These are phyloP conservation scores for Chaetothyriales sp. DNA, from an alignment of 2,329 filamentous ascomycete species.

Conservation along the genomic window DNA sequence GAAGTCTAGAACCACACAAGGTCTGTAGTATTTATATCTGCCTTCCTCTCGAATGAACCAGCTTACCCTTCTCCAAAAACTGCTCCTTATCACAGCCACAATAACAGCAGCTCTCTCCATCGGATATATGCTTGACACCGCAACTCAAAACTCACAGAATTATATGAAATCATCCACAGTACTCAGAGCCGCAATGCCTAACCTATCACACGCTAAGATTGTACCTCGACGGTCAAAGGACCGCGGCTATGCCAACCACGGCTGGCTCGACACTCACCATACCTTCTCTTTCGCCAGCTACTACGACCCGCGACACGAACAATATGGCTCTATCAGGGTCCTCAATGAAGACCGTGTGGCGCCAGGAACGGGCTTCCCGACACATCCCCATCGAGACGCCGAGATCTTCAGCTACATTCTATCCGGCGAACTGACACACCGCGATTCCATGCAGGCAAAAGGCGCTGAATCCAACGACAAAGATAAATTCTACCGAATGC, in stretches of 20 bases:
- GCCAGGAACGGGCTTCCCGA: slow-evolving; percentile 63
- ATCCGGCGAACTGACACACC: slow-evolving; percentile 73
- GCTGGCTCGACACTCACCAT: slow-evolving; percentile 79
- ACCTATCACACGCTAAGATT: slow-evolving; percentile 56
- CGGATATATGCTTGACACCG: slow-evolving; percentile 9
- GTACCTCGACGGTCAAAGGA: slow-evolving; percentile 56
- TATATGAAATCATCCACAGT: slow-evolving; percentile 15
- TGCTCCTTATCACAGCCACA: slow-evolving; percentile 8
- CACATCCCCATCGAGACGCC: slow-evolving; percentile 72
- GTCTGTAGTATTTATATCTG: slow-evolving; percentile 14
- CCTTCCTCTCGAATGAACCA: slow-evolving; percentile 10
- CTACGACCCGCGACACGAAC: slow-evolving; percentile 52
- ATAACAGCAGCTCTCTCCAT: slow-evolving; percentile 3
- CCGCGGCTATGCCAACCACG: slow-evolving; percentile 67
- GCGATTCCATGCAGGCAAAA: slow-evolving; percentile 69
- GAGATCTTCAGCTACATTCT: slow-evolving; percentile 85
- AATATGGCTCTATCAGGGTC: slow-evolving; percentile 66
- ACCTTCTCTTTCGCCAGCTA: slow-evolving; percentile 69
- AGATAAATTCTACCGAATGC: slow-evolving; percentile 57
- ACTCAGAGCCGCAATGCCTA: slow-evolving; percentile 40
- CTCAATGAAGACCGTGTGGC: slow-evolving; percentile 81
- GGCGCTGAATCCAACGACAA: slow-evolving; percentile 44
- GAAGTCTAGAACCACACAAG: slow-evolving; percentile 5
- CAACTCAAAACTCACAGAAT: slow-evolving; percentile 1
- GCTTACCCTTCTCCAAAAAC: slow-evolving; percentile 11